phyloP scores from a whole-genome alignment of 2,329 filamentous ascomycete species.

The Nothophoma quercina region DNA sequence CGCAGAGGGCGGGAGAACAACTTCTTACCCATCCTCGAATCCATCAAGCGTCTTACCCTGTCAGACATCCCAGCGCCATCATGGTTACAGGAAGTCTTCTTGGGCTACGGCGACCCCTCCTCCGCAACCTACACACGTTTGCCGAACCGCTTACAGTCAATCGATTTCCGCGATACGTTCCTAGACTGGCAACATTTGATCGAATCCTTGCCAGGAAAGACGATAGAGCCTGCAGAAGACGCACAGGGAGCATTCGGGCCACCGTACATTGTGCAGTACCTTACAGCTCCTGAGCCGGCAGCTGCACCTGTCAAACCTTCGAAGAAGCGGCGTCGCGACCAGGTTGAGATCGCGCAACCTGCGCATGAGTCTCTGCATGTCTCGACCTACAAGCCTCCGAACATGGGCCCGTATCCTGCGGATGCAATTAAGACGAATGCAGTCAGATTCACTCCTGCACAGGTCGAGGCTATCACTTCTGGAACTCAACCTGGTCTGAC shows the following conservation, averaged over 20 bases:
- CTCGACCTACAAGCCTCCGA: constrained; percentile 87
- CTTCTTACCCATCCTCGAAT: constrained; percentile 92
- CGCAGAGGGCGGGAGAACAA: constrained; percentile 92
- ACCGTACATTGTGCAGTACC: constrained; percentile 82
- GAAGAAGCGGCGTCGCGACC: constrained; percentile 87
- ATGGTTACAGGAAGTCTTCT: constrained; percentile 95
- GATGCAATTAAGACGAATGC: constrained; percentile 83
- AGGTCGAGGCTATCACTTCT: constrained; percentile 91
- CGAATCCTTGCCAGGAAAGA: constrained; percentile 87
- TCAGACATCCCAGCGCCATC: constrained; percentile 85
- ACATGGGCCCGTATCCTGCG: constrained; percentile 86
- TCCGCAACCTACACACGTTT: constrained; percentile 86
- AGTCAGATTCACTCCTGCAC: constrained; percentile 88
- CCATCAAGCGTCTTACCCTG: constrained; percentile 83
- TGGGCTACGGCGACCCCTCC: constrained; percentile 94
- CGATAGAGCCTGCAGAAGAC: constrained; percentile 78
- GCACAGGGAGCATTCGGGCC: constrained; percentile 79
- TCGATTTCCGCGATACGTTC: constrained; percentile 95
- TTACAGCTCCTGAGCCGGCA: constrained; percentile 46
- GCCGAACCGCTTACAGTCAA: constrained; percentile 74
- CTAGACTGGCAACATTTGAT: constrained; percentile 93
- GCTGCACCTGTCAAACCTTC: constrained; percentile 65
- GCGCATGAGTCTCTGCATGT: constrained; percentile 75
- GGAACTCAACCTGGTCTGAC: constrained; percentile 94
- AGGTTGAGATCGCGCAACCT: constrained; percentile 68